Percentiles rank a stretch among this genome's conserved stretches.
These are phyloP conservation scores for Xylaria sp. DNA, from an alignment of 2,329 filamentous ascomycete genomes.

Conservation along the genomic window DNA sequence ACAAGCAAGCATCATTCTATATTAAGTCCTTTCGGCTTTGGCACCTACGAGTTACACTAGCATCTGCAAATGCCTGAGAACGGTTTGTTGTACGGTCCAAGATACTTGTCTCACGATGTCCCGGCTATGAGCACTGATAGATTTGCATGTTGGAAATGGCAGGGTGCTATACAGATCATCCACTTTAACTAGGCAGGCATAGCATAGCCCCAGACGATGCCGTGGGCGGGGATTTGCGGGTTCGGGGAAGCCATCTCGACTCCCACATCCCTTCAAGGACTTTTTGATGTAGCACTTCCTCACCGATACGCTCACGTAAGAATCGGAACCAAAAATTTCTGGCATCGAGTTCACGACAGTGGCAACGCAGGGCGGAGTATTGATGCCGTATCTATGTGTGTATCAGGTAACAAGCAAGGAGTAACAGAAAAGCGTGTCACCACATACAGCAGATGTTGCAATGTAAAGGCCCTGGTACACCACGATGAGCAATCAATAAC, in stretches of 20 bases:
- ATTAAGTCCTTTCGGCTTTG: constrained; percentile 16
- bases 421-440: constrained; percentile 4
- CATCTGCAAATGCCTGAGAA: constrained; percentile 20
- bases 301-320: constrained; percentile 35
- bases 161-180: constrained; percentile 7
- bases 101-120: constrained; percentile 25
- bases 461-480: constrained; percentile 3
- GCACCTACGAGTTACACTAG: constrained; percentile 13
- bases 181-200: constrained; percentile 19
- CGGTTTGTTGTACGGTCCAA: constrained; percentile 14
- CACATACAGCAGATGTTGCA: constrained; percentile 10
- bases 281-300: constrained; percentile 25
- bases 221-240: constrained; percentile 19
- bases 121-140: constrained; percentile 10
- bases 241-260: constrained; percentile 28
- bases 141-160: constrained; percentile 3
- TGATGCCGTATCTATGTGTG: constrained; percentile 2
- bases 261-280: constrained; percentile 20
- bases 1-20: constrained; percentile 8
- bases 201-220: constrained; percentile 14
- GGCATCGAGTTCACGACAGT: constrained; percentile 3
- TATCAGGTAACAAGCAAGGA: constrained; percentile 9
- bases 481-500: constrained; percentile 13
- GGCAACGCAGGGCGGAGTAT: constrained; percentile 14
- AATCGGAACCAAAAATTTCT: constrained; percentile 21